Percentiles rank a stretch among this genome's conserved stretches.
phyloP scores from a whole-genome alignment of 768 basidiomycete genomes.

The Serpula lacrymans region DNA sequence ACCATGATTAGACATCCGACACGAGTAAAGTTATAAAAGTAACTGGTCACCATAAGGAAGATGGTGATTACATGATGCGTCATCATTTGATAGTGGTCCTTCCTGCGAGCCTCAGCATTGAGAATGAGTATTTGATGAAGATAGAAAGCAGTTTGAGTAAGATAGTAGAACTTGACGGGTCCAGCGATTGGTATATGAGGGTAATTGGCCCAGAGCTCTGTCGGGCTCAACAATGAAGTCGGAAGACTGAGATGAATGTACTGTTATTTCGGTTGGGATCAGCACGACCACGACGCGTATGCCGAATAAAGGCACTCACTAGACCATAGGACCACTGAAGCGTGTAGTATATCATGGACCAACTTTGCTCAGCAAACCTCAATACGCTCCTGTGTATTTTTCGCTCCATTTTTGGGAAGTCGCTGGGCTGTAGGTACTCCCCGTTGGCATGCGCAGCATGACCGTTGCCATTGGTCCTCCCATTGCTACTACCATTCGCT shows the following conservation, averaged over 20 bases:
- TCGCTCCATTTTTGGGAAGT: slow-evolving; percentile 46
- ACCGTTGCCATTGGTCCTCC: slow-evolving; percentile 33
- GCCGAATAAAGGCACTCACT: slow-evolving; percentile 57
- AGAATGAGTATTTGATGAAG: slow-evolving; percentile 88
- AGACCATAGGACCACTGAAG: slow-evolving; percentile 74
- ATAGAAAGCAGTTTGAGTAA: slow-evolving; percentile 85
- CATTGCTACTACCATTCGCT: slow-evolving; percentile 25
- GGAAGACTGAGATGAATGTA: slow-evolving; percentile 77
- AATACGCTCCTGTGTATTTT: slow-evolving; percentile 69
- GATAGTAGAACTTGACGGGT: slow-evolving; percentile 86
- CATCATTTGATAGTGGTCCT: slow-evolving; percentile 97
- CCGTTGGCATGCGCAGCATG: slow-evolving; percentile 23
- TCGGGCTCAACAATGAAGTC: slow-evolving; percentile 58
- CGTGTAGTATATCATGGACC: slow-evolving; percentile 80
- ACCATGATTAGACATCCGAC: slow-evolving; percentile 88
- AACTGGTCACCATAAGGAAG: slow-evolving; percentile 71
- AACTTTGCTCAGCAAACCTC: slow-evolving; percentile 95
- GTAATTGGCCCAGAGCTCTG: slow-evolving; percentile 73
- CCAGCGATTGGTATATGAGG: slow-evolving; percentile 81
- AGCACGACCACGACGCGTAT: slow-evolving; percentile 7
- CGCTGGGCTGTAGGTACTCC: slow-evolving; percentile 12
- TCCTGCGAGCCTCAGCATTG: slow-evolving; percentile 87
- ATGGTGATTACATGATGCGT: slow-evolving; percentile 91
- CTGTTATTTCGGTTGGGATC: slow-evolving; percentile 38
- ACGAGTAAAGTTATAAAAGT: slow-evolving; percentile 80